Percentiles rank a stretch among this genome's conserved stretches.
Evolutionary conservation across 2,329 filamentous ascomycete species (phyloP).

Genomic region (Raffaelea albimanens): DNA sequence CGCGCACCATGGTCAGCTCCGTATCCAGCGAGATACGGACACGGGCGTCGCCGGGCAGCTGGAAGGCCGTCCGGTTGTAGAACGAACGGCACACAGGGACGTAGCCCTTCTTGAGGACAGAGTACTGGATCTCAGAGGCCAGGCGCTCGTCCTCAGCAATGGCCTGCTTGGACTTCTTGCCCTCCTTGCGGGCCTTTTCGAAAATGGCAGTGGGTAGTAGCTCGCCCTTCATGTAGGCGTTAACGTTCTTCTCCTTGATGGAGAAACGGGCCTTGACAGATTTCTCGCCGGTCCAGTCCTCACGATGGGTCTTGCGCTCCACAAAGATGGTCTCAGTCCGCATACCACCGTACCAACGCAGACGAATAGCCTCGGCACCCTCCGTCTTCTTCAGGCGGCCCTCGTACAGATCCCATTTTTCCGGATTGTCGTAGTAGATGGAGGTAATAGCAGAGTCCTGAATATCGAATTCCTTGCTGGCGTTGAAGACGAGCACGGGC

Average conservation of each 20-base stretch:
- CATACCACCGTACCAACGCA: slow-evolving; percentile 98
- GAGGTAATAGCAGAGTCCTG: slow-evolving; percentile 93
- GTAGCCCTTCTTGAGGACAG: slow-evolving; percentile 77
- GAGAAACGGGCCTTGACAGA: slow-evolving; percentile 96
- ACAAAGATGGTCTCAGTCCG: slow-evolving; percentile 91
- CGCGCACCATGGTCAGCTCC: slow-evolving; percentile 86
- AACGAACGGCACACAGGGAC: slow-evolving; percentile 88
- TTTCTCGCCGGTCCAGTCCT: slow-evolving; percentile 98
- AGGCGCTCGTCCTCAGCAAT: slow-evolving; percentile 87
- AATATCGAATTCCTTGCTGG: slow-evolving; percentile 88
- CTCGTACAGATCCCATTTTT: slow-evolving; percentile 89
- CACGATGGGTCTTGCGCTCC: slow-evolving; percentile 93
- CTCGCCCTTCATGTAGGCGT: slow-evolving; percentile 76
- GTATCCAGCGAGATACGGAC: slow-evolving; percentile 96
- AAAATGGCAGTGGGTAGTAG: slow-evolving; percentile 84
- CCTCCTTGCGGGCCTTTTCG: slow-evolving; percentile 90
- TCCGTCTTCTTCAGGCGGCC: slow-evolving; percentile 96
- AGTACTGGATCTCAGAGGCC: slow-evolving; percentile 88
- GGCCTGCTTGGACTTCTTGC: slow-evolving; percentile 85
- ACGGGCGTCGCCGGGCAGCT: slow-evolving; percentile 88
- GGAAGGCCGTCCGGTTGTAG: slow-evolving; percentile 96
- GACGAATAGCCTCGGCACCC: slow-evolving; percentile 88
- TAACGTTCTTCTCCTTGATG: slow-evolving; percentile 95
- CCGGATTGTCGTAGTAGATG: slow-evolving; percentile 94
- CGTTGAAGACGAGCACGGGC: slow-evolving; percentile 93